A percentile compares a stretch with the other conserved stretches of the same genome.
Conservation (phyloP, 2,329 filamentous ascomycete genomes). For the Huntiella abstrusa region DNA sequence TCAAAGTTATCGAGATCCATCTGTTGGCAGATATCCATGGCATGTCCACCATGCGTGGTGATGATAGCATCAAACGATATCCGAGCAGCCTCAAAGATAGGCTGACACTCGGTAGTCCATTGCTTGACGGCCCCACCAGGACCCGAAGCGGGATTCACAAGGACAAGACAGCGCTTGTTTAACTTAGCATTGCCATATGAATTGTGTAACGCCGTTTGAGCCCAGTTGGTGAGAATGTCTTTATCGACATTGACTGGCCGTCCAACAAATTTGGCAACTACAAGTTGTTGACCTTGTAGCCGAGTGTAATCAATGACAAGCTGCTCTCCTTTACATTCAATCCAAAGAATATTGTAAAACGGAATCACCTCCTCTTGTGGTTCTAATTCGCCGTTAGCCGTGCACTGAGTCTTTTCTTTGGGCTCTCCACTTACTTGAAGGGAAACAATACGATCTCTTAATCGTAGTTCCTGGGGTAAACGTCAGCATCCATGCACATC, state of each 20-base stretch:
- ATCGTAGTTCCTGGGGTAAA: constrained; percentile 1
- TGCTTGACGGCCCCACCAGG: constrained; percentile 55
- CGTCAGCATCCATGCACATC: neutral
- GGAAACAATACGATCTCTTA: constrained; percentile 7
- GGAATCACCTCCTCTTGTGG: constrained; percentile 1
- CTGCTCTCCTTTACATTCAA: constrained; percentile 38
- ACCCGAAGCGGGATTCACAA: constrained; percentile 83
- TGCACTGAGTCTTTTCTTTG: neutral
- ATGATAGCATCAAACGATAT: constrained; percentile 57
- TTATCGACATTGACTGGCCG: constrained; percentile 18
- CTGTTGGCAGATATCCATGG: constrained; percentile 52
- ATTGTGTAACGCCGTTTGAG: constrained; percentile 41
- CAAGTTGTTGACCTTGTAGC: constrained; percentile 35
- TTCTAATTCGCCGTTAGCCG: constrained; percentile 2
- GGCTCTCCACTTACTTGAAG: constrained; percentile 7
- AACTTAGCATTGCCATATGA: constrained; percentile 53
- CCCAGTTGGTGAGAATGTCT: constrained; percentile 39
- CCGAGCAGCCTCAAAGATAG: constrained; percentile 63
- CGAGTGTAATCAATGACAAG: constrained; percentile 58
- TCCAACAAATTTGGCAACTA: constrained; percentile 43
- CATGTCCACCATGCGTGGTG: constrained; percentile 59
- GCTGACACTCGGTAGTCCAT: constrained; percentile 58
- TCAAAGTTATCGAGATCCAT: constrained; percentile 69
- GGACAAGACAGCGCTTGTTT: constrained; percentile 63
- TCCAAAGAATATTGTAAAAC: constrained; percentile 65